These are phyloP conservation scores for Hypoxylon sp. DNA, from an alignment of 2,329 filamentous ascomycete genomes.

Conservation along the genomic window DNA sequence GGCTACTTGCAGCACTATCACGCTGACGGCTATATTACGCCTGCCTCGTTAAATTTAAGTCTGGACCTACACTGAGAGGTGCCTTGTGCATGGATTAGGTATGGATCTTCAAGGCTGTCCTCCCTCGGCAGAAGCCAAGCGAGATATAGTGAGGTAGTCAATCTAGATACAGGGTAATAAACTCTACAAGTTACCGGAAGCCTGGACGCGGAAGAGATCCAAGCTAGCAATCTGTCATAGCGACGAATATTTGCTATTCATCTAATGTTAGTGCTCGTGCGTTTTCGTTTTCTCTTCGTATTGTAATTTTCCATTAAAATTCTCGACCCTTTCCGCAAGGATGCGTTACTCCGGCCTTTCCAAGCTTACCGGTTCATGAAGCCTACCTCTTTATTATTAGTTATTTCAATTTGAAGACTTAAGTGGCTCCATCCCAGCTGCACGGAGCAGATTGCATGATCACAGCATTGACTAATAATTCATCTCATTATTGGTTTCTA, in stretches of 20 bases:
- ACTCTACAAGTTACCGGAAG: background rate
- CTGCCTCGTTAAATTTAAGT: slow-evolving; percentile 12
- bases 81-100: no score
- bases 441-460: slow-evolving; percentile 22
- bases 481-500: slow-evolving; percentile 22
- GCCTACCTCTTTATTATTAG: slow-evolving; percentile 11
- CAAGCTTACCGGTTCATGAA: slow-evolving; percentile 4
- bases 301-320: slow-evolving; percentile 11
- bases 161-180: background rate
- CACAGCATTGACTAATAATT: slow-evolving; percentile 19
- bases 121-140: background rate
- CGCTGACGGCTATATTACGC: slow-evolving; percentile 11
- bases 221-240: slow-evolving; percentile 10
- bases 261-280: slow-evolving; percentile 9
- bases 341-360: slow-evolving; percentile 7
- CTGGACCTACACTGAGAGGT: background rate
- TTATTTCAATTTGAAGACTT: background rate
- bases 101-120: background rate
- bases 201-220: background rate
- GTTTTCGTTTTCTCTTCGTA: slow-evolving; percentile 8
- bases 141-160: slow-evolving; percentile 2
- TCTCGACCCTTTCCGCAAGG: slow-evolving; percentile 6
- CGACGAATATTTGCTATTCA: slow-evolving; percentile 3
- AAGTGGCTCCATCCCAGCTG: slow-evolving; percentile 3
- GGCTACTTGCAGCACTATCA: slow-evolving; percentile 10